phyloP scores from a whole-genome alignment of 257 asterid genomes.

The Datura wrightii region DNA sequence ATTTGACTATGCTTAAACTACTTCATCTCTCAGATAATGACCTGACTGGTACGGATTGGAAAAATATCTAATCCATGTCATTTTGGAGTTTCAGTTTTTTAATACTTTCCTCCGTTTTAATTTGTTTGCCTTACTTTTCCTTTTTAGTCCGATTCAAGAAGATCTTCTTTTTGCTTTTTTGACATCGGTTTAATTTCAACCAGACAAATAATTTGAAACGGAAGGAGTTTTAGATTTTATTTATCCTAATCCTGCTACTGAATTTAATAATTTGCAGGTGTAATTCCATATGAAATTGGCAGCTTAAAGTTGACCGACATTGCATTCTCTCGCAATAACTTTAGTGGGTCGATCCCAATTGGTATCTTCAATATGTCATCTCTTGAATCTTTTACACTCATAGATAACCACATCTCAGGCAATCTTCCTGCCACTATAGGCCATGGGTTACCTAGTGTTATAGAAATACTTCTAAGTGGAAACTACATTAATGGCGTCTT shows the following conservation, averaged over 20 bases:
- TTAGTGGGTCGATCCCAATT: constrained; percentile 38
- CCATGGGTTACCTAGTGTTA: constrained; percentile 24
- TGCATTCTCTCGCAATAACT: constrained; percentile 24
- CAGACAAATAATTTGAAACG: no score
- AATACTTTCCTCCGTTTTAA: no score
- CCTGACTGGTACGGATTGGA: constrained; percentile 31
- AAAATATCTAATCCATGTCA: not conserved
- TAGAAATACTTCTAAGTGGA: not conserved
- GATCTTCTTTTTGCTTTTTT: no score
- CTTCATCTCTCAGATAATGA: constrained; percentile 37
- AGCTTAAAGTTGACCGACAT: constrained; percentile 32
- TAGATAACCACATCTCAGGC: constrained; percentile 42
- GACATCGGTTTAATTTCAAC: no score
- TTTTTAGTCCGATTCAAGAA: no score
- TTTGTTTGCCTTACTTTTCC: no score
- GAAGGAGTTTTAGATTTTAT: not conserved
- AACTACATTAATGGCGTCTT: constrained; percentile 31
- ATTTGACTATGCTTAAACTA: constrained; percentile 1
- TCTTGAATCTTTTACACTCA: constrained; percentile 32
- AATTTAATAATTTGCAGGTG: constrained; percentile 33
- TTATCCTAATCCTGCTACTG: no score
- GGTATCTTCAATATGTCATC: constrained; percentile 40
- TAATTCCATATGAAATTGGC: constrained; percentile 42
- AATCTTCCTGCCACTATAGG: constrained; percentile 37
- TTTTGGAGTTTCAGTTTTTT: not conserved